These are phyloP conservation scores for Picea sitchensis DNA, from an alignment of 75 land plant genomes.

Conservation along the genomic window DNA sequence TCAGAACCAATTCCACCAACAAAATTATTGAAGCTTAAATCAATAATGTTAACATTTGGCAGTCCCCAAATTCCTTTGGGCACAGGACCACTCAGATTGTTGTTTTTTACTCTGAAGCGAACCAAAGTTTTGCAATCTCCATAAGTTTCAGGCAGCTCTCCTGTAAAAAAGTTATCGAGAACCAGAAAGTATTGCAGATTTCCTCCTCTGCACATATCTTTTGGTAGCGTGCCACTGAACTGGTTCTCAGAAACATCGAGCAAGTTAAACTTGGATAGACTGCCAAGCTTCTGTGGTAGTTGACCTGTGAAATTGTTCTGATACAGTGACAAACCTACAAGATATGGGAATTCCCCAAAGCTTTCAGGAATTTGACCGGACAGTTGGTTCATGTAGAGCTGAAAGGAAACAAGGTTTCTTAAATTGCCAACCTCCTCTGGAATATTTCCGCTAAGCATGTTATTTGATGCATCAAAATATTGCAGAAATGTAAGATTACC, in stretches of 20 bases:
- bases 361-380: slow-evolving; percentile 25
- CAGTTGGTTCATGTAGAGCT: slow-evolving; percentile 36
- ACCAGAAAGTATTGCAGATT: slow-evolving; percentile 48
- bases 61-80: slow-evolving; percentile 57
- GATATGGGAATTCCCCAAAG: slow-evolving; percentile 25
- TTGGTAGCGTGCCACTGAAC: slow-evolving; percentile 52
- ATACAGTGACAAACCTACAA: slow-evolving; percentile 40
- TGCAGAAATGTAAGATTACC: slow-evolving; percentile 57
- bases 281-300: slow-evolving; percentile 60
- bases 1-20: slow-evolving; percentile 44
- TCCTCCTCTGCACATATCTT: slow-evolving; percentile 49
- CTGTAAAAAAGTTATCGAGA: slow-evolving; percentile 41
- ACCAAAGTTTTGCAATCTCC: slow-evolving; percentile 35
- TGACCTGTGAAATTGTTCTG: slow-evolving; percentile 57
- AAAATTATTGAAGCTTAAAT: slow-evolving; percentile 50
- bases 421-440: slow-evolving; percentile 59
- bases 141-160: slow-evolving; percentile 40
- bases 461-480: slow-evolving; percentile 57
- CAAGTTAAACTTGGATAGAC: slow-evolving; percentile 33
- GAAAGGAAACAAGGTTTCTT: slow-evolving; percentile 41
- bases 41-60: slow-evolving; percentile 56
- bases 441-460: slow-evolving; percentile 43
- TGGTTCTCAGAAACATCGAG: slow-evolving; percentile 74
- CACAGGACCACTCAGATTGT: slow-evolving; percentile 48
- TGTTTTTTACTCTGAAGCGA: slow-evolving; percentile 41